Percentiles rank a stretch among this genome's conserved stretches.
These are phyloP conservation scores for Allium fistulosum DNA, from an alignment of 106 monocot genomes.

Conservation along the genomic window DNA sequence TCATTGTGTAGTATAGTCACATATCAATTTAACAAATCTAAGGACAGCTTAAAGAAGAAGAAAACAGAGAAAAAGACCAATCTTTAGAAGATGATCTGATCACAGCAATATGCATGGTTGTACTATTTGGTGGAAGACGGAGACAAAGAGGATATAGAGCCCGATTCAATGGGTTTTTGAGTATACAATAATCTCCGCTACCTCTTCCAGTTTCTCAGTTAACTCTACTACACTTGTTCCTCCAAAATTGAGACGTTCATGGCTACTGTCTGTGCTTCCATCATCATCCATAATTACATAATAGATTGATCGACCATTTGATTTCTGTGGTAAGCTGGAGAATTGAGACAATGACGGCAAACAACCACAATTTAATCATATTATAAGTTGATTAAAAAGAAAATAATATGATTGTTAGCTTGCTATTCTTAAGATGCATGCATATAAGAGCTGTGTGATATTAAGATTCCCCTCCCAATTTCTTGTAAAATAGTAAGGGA, in stretches of 20 bases:
- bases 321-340: constrained; percentile 31
- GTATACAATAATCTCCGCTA: constrained; percentile 55
- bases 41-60: too few species aligned
- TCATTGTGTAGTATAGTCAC: too few species aligned
- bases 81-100: constrained; percentile 49
- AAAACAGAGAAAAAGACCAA: constrained; percentile 9
- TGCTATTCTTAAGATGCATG: too few species aligned
- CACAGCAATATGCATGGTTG: constrained; percentile 49
- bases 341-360: constrained; percentile 25
- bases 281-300: constrained; percentile 47
- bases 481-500: too few species aligned
- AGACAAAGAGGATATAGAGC: too few species aligned
- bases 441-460: too few species aligned
- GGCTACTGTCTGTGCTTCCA: constrained; percentile 26
- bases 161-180: constrained; percentile 35
- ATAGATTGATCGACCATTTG: constrained; percentile 58
- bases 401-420: too few species aligned
- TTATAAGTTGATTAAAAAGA: too few species aligned
- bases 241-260: constrained; percentile 33
- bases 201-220: constrained; percentile 45
- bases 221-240: too few species aligned
- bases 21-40: too few species aligned
- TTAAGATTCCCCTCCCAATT: too few species aligned
- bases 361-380: too few species aligned
- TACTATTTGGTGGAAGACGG: constrained; percentile 66